phyloP scores from a whole-genome alignment of 2,329 filamentous ascomycete genomes.

The Verticillium longisporum region DNA sequence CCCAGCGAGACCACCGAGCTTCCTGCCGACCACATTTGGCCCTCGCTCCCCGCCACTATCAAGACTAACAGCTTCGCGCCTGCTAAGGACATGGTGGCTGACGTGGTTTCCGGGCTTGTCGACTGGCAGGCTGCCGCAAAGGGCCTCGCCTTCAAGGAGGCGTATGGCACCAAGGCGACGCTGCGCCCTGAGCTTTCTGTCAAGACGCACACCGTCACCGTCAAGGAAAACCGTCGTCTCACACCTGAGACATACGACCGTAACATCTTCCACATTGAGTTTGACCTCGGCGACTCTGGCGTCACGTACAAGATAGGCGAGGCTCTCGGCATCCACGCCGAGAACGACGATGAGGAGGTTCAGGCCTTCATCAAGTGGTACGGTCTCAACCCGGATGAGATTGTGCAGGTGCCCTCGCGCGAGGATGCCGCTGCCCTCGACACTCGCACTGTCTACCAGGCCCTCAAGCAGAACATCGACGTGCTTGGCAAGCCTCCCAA shows the following conservation, averaged over 20 bases:
- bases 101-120: conserved; percentile 58
- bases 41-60: conserved; percentile 55
- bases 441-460: conserved; percentile 88
- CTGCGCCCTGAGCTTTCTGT: conserved; percentile 81
- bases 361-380: conserved; percentile 85
- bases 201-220: conserved; percentile 80
- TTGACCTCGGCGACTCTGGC: conserved; percentile 85
- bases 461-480: conserved; percentile 85
- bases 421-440: conserved; percentile 70
- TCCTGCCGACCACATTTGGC: conserved; percentile 48
- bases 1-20: conserved; percentile 74
- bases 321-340: conserved; percentile 90
- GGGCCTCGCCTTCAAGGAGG: conserved; percentile 89
- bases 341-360: conserved; percentile 79
- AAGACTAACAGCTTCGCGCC: conserved; percentile 74
- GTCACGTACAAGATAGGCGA: conserved; percentile 96
- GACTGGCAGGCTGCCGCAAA: conserved; percentile 83
- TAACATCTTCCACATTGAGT: conserved; percentile 99
- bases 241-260: conserved; percentile 87
- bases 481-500: conserved; percentile 96
- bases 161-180: conserved; percentile 64
- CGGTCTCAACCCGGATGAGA: conserved; percentile 70
- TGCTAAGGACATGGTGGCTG: conserved; percentile 69
- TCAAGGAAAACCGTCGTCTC: conserved; percentile 92
- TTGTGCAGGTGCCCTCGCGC: conserved; percentile 87